Percentiles rank a stretch among this genome's conserved stretches.
These are phyloP conservation scores for Cytospora schulzeri DNA, from an alignment of 2,329 filamentous ascomycete genomes.

Conservation along the genomic window DNA sequence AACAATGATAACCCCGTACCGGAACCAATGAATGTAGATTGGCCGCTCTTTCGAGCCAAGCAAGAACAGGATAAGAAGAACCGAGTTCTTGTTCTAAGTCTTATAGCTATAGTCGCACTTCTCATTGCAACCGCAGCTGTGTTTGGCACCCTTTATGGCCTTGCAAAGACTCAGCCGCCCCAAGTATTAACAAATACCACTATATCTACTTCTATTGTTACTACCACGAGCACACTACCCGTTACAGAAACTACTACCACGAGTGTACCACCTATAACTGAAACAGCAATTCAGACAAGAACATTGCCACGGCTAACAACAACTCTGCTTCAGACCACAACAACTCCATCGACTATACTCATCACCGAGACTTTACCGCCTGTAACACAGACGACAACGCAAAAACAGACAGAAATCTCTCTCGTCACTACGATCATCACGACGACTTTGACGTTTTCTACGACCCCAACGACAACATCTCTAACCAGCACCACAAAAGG, in stretches of 20 bases:
- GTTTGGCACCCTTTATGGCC: slow-evolving; percentile 1
- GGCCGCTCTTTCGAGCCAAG: not conserved
- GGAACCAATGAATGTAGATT: not conserved
- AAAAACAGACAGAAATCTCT: not conserved
- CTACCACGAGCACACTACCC: slow-evolving; percentile 2
- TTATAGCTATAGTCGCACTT: not conserved
- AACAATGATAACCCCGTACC: not conserved
- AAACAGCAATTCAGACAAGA: not conserved
- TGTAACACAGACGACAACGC: not conserved
- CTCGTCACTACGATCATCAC: slow-evolving; percentile 2
- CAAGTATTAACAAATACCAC: not conserved
- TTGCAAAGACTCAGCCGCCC: not conserved
- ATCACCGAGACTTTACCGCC: slow-evolving; percentile 5
- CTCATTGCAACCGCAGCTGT: not conserved
- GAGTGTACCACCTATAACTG: not conserved
- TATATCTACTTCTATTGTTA: not conserved
- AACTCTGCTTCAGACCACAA: not conserved
- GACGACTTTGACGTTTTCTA: not conserved
- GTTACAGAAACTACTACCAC: not conserved
- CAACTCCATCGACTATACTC: not conserved
- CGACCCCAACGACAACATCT: not conserved
- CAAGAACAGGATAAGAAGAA: not conserved
- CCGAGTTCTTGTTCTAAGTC: not conserved
- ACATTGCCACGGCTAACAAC: not conserved
- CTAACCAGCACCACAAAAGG: not conserved